Evolutionary conservation across 2,329 filamentous ascomycete species (phyloP).

Genomic region (Cladosporium sp.): DNA sequence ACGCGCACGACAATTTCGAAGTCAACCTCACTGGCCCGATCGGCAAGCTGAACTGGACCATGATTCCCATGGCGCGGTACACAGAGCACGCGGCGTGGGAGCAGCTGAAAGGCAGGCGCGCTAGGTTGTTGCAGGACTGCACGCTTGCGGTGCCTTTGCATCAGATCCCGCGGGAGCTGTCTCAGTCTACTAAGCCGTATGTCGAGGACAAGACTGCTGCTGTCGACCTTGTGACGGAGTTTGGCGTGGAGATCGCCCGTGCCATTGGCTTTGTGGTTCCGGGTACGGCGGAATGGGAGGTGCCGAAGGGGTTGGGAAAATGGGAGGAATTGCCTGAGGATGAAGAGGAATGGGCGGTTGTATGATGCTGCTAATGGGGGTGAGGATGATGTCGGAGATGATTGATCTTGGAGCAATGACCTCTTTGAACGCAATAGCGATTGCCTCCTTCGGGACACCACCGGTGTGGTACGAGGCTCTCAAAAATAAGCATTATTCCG

Average conservation of each 20-base stretch:
- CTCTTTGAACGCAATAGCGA: too few relatives aligned
- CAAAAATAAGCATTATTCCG: too few relatives aligned
- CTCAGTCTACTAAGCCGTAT: not conserved
- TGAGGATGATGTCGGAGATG: too few relatives aligned
- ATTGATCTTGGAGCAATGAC: too few relatives aligned
- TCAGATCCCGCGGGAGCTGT: not conserved
- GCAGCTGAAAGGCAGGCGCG: not conserved
- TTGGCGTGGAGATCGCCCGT: not conserved
- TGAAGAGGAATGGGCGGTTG: too few relatives aligned
- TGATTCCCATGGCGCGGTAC: not conserved
- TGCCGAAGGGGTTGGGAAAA: too few relatives aligned
- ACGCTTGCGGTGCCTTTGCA: not conserved
- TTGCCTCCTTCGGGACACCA: too few relatives aligned
- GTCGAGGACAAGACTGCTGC: not conserved
- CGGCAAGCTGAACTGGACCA: constrained; percentile 1
- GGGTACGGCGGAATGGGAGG: not conserved
- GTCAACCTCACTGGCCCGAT: not conserved
- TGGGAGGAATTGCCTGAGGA: too few relatives aligned
- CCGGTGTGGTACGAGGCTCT: too few relatives aligned
- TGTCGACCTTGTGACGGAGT: not conserved
- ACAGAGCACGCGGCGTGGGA: not conserved
- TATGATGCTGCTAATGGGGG: too few relatives aligned
- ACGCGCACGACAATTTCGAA: not conserved
- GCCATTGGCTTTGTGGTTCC: not conserved
- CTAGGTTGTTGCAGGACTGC: not conserved